These are phyloP conservation scores for Hemisphaericaspora subhashii DNA, from an alignment of 1,139 yeast species.

Conservation along the genomic window DNA sequence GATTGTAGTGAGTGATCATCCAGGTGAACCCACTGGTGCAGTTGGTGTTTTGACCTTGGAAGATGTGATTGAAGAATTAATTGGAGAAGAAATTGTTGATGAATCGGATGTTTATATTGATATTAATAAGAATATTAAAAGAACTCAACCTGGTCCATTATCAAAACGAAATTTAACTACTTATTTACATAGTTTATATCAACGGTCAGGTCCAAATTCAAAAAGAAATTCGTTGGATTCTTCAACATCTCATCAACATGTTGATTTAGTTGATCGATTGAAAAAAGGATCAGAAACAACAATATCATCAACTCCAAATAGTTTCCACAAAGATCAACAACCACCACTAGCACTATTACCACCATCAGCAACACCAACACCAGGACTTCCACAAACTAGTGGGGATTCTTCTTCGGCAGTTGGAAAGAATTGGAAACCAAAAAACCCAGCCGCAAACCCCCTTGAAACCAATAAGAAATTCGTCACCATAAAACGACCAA, in stretches of 20 bases:
- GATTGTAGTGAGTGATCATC: constrained; percentile 86
- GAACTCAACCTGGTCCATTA: constrained; percentile 84
- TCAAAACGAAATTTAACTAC: constrained; percentile 69
- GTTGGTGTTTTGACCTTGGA: constrained; percentile 90
- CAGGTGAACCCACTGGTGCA: constrained; percentile 88
- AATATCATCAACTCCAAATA: constrained; percentile 12
- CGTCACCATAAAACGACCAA: constrained; percentile 66
- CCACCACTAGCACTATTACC: neutral
- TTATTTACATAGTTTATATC: constrained; percentile 62
- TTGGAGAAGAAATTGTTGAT: constrained; percentile 97
- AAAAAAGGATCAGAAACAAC: constrained; percentile 12
- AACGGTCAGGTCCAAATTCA: constrained; percentile 29
- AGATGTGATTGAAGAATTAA: constrained; percentile 95
- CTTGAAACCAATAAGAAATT: constrained; percentile 67
- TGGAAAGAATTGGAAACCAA: constrained; percentile 46
- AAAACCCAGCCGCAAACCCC: constrained; percentile 83
- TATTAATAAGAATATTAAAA: constrained; percentile 80
- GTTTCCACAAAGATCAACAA: constrained; percentile 3
- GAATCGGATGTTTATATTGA: constrained; percentile 96
- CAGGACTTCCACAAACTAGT: too few species aligned
- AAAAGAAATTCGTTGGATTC: constrained; percentile 42
- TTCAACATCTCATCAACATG: constrained; percentile 2
- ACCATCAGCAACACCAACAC: constrained; percentile 3
- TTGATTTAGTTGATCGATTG: constrained; percentile 13
- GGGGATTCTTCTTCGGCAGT: constrained; percentile 5